These are phyloP conservation scores for Phytomonas sp. DNA, from an alignment of 208 protist species.

Conservation along the genomic window DNA sequence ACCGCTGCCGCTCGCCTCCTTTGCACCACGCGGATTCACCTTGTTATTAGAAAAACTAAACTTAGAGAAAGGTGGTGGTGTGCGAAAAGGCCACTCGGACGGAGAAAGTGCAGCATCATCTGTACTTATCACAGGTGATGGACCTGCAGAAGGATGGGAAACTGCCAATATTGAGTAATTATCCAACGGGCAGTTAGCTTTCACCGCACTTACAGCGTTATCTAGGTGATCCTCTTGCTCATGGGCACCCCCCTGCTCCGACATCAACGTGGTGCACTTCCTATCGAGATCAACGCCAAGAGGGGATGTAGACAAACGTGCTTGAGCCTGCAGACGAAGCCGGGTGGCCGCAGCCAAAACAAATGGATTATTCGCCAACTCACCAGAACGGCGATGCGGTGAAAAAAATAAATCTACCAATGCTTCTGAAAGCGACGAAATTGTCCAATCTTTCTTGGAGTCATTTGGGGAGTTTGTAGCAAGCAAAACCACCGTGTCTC, in stretches of 20 bases:
- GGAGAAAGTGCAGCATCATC: background rate
- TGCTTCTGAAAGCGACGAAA: background rate
- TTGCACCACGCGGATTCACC: constrained; percentile 22
- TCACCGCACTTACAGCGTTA: background rate
- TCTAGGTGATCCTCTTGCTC: background rate
- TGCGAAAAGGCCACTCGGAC: constrained; percentile 45
- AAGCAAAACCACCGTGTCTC: background rate
- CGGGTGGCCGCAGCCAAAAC: background rate
- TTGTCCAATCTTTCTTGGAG: background rate
- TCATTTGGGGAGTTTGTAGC: background rate
- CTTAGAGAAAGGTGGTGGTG: constrained; percentile 31
- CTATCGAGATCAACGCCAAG: background rate
- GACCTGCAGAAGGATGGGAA: background rate
- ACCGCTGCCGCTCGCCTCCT: constrained; percentile 9
- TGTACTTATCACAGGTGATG: background rate
- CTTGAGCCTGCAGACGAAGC: background rate
- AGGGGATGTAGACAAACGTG: background rate
- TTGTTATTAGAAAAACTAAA: constrained; percentile 41
- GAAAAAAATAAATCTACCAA: background rate
- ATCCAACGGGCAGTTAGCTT: background rate
- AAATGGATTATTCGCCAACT: background rate
- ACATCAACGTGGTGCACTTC: background rate
- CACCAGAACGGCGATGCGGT: background rate
- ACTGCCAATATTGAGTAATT: background rate
- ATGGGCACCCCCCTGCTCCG: background rate